Evolutionary conservation across 495 filamentous ascomycete genomes (phyloP).

Genomic region (Hypoxylon fuscum): DNA sequence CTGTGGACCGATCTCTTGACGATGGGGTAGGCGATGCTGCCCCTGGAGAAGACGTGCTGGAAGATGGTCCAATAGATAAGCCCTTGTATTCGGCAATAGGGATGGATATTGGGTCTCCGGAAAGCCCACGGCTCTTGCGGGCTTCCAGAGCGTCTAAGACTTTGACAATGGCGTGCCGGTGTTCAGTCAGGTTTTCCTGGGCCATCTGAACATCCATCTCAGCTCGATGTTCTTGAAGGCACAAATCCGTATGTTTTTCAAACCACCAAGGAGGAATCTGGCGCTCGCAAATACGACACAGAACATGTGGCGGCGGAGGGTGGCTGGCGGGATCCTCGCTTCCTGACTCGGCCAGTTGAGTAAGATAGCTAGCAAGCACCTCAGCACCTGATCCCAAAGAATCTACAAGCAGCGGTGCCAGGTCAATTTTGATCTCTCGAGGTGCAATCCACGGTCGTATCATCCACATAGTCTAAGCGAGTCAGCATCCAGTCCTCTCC

Average conservation of each 20-base stretch:
- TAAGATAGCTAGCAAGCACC: constrained; percentile 92
- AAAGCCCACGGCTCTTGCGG: constrained; percentile 71
- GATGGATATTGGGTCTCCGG: constrained; percentile 63
- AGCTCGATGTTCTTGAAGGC: constrained; percentile 92
- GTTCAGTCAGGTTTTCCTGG: constrained; percentile 92
- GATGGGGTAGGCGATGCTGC: constrained; percentile 73
- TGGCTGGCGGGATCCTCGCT: constrained; percentile 81
- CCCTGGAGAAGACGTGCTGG: constrained; percentile 65
- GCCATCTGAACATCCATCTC: constrained; percentile 97
- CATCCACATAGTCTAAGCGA: constrained; percentile 96
- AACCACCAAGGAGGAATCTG: constrained; percentile 99
- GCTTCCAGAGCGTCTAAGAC: constrained; percentile 92
- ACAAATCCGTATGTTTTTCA: constrained; percentile 96
- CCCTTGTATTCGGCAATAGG: constrained; percentile 90
- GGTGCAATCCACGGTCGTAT: constrained; percentile 89
- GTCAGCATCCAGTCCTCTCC: constrained; percentile 36
- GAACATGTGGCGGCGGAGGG: constrained; percentile 86
- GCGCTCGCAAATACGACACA: constrained; percentile 97
- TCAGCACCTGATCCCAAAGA: constrained; percentile 94
- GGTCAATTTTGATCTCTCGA: constrained; percentile 92
- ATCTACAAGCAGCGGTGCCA: constrained; percentile 90
- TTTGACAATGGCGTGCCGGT: constrained; percentile 94
- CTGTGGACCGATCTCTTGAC: constrained; percentile 82
- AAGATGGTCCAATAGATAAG: constrained; percentile 81
- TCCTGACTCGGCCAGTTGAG: constrained; percentile 84